Conservation (phyloP, 1,284 basidiomycete genomes). For the Inonotus obliquus region DNA sequence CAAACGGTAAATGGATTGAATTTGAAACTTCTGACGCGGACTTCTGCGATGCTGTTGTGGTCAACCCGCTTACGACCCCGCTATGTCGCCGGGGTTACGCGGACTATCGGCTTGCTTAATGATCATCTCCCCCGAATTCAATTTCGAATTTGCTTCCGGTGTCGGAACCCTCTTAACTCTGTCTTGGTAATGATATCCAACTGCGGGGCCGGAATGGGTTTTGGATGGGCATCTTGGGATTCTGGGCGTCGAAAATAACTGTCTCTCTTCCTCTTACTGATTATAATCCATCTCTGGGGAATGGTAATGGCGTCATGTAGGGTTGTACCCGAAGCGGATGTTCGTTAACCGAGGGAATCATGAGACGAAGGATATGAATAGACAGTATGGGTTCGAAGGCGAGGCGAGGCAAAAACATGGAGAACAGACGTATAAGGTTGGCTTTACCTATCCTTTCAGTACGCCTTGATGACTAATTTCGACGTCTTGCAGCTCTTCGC, state of each 20-base stretch:
- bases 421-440: constrained; percentile 83
- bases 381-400: constrained; percentile 92
- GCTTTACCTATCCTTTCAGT: not conserved
- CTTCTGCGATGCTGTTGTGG: not conserved
- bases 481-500: constrained; percentile 72
- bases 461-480: not conserved
- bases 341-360: constrained; percentile 96
- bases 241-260: no score
- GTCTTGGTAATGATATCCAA: no score
- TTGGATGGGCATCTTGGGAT: no score
- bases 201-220: no score
- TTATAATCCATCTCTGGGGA: not conserved
- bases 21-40: not conserved
- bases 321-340: constrained; percentile 85
- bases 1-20: not conserved
- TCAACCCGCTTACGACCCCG: not conserved
- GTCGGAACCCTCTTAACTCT: no score
- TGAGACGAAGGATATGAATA: constrained; percentile 90
- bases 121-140: no score
- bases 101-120: no score
- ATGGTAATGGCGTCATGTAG: constrained; percentile 32
- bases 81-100: not conserved
- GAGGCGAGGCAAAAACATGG: constrained; percentile 96
- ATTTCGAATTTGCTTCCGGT: no score
- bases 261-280: not conserved